Evolutionary conservation across 2,329 filamentous ascomycete genomes (phyloP), one percentile per base, ranked within the genome.

Genomic region (Neodidymelliopsis sp.): DNA sequence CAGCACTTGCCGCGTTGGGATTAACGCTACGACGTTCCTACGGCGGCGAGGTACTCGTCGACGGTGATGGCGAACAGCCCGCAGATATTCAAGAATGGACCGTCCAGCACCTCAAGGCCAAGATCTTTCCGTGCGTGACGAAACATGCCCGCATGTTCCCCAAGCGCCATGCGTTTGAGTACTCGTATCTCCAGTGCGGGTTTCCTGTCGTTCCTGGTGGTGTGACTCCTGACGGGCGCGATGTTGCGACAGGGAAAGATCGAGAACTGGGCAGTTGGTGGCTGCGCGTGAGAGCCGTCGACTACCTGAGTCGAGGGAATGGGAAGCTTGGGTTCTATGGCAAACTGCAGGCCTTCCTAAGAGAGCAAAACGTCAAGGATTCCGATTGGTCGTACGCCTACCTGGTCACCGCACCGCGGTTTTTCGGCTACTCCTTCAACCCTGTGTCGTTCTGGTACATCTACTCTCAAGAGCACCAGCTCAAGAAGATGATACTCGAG

Each of bases 381-480:
- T 65, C 76, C 2, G 74, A 78, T 34, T 91, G 88, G 72, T 82
- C 85, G 9, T 78, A 85, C 60, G 87, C 84, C 0, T 91, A 90
- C 59, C 75, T 92, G 4, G 77, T 90, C 16, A 91, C 89, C 2
- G 86, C 87, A 3, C 83, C 88, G 4, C 80, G 80, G 22, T 87
- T 90, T 53, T 67, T 89, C 5, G 85, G 86, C 3, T 89, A 88
- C 63, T 82, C 83, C 16, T 90, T 89, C 72, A 91, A 90, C 59
- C 87, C 87, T 0, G 85, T 88, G 2, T 91, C 87, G 0, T 89
- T 91, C 61, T 92, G 88, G 87, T 90, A 91, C 57, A 79, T 92
- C 2, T 91, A 92, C 66, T 81, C 84, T 10, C 57, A 71, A 0
- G 70, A 81, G 7, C 80, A 80, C 48, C 70, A 79, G 5, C 75